phyloP scores from a whole-genome alignment of 345 rosid genomes.

The Noccaea caerulescens region DNA sequence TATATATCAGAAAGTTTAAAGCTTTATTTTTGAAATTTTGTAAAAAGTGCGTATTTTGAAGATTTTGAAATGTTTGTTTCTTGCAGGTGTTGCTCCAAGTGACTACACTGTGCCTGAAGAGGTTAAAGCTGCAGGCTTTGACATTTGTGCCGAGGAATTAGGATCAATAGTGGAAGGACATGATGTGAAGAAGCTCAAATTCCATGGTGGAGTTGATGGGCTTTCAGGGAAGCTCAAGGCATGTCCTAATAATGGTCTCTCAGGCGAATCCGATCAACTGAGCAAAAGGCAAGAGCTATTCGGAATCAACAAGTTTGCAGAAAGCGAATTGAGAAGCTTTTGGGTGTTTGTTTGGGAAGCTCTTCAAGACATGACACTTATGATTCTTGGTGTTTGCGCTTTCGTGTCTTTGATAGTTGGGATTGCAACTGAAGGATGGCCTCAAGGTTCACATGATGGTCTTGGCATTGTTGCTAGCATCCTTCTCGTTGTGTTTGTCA shows the following conservation, averaged over 20 bases:
- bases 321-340: conserved; percentile 61
- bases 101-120: conserved; percentile 72
- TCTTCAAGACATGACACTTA: conserved; percentile 88
- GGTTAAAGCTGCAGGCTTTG: conserved; percentile 83
- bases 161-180: conserved; percentile 88
- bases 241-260: conserved; percentile 60
- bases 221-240: conserved; percentile 68
- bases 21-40: background rate
- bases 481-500: conserved; percentile 83
- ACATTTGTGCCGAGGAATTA: conserved; percentile 79
- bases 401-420: conserved; percentile 87
- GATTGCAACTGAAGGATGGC: conserved; percentile 92
- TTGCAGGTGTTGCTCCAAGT: conserved; percentile 66
- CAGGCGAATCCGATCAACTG: conserved; percentile 44
- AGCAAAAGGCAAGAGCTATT: conserved; percentile 63
- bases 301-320: conserved; percentile 87
- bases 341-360: conserved; percentile 96
- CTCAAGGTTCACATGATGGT: conserved; percentile 92
- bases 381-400: conserved; percentile 89
- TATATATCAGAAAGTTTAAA: background rate
- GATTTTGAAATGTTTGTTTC: background rate
- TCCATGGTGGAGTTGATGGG: conserved; percentile 78
- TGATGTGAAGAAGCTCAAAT: conserved; percentile 71
- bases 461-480: conserved; percentile 91
- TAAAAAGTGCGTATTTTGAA: background rate